These are phyloP conservation scores for Sporisorium reilianum DNA, from an alignment of 1,284 basidiomycete genomes.

Conservation along the genomic window DNA sequence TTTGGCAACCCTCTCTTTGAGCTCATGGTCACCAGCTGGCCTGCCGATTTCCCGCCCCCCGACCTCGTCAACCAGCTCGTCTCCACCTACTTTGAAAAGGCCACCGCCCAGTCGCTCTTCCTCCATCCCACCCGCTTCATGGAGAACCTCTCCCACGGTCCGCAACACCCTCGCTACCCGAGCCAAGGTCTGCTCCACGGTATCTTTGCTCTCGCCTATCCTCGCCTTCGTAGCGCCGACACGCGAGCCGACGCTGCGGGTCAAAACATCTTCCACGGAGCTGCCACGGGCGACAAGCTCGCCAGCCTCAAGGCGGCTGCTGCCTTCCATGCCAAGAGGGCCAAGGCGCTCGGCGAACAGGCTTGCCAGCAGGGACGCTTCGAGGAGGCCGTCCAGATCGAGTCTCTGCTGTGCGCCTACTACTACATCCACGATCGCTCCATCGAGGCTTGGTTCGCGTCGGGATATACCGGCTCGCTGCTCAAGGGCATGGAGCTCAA, in stretches of 20 bases:
- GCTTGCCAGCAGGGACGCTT: slow-evolving; percentile 39
- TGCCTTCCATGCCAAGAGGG: slow-evolving; percentile 52
- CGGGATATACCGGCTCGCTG: slow-evolving; percentile 29
- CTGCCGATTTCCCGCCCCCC: slow-evolving; percentile 57
- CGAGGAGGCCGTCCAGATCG: slow-evolving; percentile 49
- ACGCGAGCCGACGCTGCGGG: slow-evolving; percentile 18
- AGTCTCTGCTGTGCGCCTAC: slow-evolving; percentile 44
- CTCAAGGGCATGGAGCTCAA: slow-evolving; percentile 55
- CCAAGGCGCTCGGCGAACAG: slow-evolving; percentile 34
- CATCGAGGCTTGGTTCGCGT: slow-evolving; percentile 57
- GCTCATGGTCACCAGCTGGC: slow-evolving; percentile 59
- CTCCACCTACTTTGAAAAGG: slow-evolving; percentile 47
- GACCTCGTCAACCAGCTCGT: slow-evolving; percentile 54
- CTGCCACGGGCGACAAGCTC: slow-evolving; percentile 34
- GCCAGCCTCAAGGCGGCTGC: slow-evolving; percentile 44
- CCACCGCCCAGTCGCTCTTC: slow-evolving; percentile 40
- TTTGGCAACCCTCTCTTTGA: slow-evolving; percentile 43
- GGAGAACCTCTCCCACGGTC: slow-evolving; percentile 47
- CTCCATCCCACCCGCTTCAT: slow-evolving; percentile 54
- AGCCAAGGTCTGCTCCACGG: slow-evolving; percentile 52
- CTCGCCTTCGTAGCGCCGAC: slow-evolving; percentile 27
- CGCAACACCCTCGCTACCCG: slow-evolving; percentile 52
- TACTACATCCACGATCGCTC: slow-evolving; percentile 54
- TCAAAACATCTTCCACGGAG: slow-evolving; percentile 27
- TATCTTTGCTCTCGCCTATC: slow-evolving; percentile 55